Conservation (phyloP, 2,329 filamentous ascomycete genomes). For the Aspergillus udagawae region DNA sequence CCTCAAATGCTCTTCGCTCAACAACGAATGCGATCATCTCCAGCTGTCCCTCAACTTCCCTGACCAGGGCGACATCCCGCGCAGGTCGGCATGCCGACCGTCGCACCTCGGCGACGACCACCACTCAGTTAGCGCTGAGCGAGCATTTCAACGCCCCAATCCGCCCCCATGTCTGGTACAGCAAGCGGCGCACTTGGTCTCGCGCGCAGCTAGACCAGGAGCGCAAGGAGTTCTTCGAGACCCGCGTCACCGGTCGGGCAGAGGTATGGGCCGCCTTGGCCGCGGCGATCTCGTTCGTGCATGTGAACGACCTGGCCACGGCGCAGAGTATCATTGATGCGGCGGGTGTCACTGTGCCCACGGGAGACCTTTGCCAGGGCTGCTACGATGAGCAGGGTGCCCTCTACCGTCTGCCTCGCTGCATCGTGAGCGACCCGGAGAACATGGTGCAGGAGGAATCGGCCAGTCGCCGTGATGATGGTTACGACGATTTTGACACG, state of each 20-base stretch:
- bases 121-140: slow-evolving; percentile 28
- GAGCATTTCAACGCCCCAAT: slow-evolving; percentile 70
- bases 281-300: slow-evolving; percentile 64
- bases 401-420: slow-evolving; percentile 65
- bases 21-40: slow-evolving; percentile 11
- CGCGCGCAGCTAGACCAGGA: slow-evolving; percentile 65
- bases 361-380: slow-evolving; percentile 66
- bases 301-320: slow-evolving; percentile 58
- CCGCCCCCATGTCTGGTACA: slow-evolving; percentile 62
- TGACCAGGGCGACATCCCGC: slow-evolving; percentile 5
- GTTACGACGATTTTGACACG: slow-evolving; percentile 20
- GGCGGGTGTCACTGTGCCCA: slow-evolving; percentile 69
- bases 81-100: slow-evolving; percentile 8
- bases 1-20: slow-evolving; percentile 11
- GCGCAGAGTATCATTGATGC: slow-evolving; percentile 80
- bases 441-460: slow-evolving; percentile 44
- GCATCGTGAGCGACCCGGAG: slow-evolving; percentile 64
- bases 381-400: slow-evolving; percentile 69
- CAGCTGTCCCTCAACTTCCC: slow-evolving; percentile 10
- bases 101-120: slow-evolving; percentile 9
- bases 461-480: slow-evolving; percentile 17
- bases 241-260: slow-evolving; percentile 68
- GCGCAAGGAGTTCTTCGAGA: slow-evolving; percentile 84
- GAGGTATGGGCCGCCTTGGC: slow-evolving; percentile 79
- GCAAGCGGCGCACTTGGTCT: slow-evolving; percentile 65